Evolutionary conservation across 805 yeast species (phyloP), one percentile per base, ranked within the genome.

Genomic region (Pichia paraexigua): DNA sequence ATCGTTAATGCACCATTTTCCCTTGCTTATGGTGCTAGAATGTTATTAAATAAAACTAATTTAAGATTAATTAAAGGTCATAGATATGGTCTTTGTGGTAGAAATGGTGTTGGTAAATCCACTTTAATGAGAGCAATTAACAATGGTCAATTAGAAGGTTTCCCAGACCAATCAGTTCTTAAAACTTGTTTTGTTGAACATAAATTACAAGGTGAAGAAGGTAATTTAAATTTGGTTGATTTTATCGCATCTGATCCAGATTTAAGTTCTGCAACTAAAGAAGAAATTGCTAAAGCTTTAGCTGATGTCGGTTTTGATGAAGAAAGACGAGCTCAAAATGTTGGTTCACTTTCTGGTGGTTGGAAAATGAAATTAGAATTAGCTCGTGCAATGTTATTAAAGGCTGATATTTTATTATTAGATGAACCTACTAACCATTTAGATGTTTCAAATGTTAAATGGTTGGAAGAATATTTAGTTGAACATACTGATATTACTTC

Each of bases 371-470:
- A 92, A 73, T 79, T 92, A 60, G 98, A 91, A 72, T 77, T 92
- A 63, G 99, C 98, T n/a, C 85, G 97, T 74, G 99, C 98, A 39
- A 91, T 92, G 97, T 76, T 92, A 60, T 87, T 90, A 89, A 89
- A 84, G 70, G 99, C 98, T 37, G 99, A 92, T 71, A 91, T 92
- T 51, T 78, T 92, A 63, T 76, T 92, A 60, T 78, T 92, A 65
- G 99, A 92, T 72, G 99, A 92, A 80, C 99, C 99, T 69, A 92
- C 99, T 58, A 92, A 92, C 74, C 99, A 92, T 74, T 81, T 92
- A 79, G 99, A 94, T 75, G 97, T 89, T 47, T 74, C 80, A 43
- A 92, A 92, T 62, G 98, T 94, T 53, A 80, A 85, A 66, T 92
- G 99, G 99, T 76, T 92, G 59, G 84, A 89, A 71, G 90, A 92